phyloP scores from a whole-genome alignment of 768 basidiomycete genomes.

The Amanita molliuscula region DNA sequence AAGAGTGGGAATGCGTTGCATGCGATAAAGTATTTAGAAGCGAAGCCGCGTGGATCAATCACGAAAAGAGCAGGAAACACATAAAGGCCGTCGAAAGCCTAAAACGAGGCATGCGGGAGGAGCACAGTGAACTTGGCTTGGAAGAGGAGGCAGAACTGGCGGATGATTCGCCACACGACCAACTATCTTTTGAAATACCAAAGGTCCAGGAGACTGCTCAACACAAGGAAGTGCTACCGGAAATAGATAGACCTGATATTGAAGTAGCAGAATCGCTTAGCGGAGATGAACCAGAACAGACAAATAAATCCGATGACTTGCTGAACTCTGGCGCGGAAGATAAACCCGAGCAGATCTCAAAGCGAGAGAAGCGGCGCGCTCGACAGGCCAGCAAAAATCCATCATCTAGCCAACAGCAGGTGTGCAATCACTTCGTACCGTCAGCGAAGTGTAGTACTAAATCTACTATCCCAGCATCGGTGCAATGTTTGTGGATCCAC shows the following conservation, averaged over 20 bases:
- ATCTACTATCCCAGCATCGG: slow-evolving; percentile 20
- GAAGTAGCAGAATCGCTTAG: neutral
- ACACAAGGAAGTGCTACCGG: neutral
- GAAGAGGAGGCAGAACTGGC: slow-evolving; percentile 17
- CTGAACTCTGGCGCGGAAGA: slow-evolving; percentile 1
- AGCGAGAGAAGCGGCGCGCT: slow-evolving; percentile 74
- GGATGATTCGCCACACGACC: neutral
- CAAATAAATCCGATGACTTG: slow-evolving; percentile 5
- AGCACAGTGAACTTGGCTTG: slow-evolving; percentile 59
- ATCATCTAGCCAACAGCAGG: slow-evolving; percentile 16
- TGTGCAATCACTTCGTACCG: slow-evolving; percentile 1
- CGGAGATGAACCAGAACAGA: neutral
- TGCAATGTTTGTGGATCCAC: slow-evolving; percentile 62
- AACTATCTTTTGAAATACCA: neutral
- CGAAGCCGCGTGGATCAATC: slow-evolving; percentile 93
- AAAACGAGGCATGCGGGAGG: slow-evolving; percentile 64
- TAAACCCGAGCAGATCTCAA: slow-evolving; percentile 30
- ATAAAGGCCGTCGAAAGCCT: slow-evolving; percentile 76
- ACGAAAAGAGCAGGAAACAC: slow-evolving; percentile 94
- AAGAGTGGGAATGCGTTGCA: slow-evolving; percentile 94
- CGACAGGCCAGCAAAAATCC: slow-evolving; percentile 62
- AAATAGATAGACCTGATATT: neutral
- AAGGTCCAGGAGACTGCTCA: neutral
- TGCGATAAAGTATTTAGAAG: slow-evolving; percentile 84
- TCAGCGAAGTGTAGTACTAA: neutral